Evolutionary conservation across 257 asterid species (phyloP), one percentile per base, ranked within the genome.

Genomic region (Gentiana macrophylla): DNA sequence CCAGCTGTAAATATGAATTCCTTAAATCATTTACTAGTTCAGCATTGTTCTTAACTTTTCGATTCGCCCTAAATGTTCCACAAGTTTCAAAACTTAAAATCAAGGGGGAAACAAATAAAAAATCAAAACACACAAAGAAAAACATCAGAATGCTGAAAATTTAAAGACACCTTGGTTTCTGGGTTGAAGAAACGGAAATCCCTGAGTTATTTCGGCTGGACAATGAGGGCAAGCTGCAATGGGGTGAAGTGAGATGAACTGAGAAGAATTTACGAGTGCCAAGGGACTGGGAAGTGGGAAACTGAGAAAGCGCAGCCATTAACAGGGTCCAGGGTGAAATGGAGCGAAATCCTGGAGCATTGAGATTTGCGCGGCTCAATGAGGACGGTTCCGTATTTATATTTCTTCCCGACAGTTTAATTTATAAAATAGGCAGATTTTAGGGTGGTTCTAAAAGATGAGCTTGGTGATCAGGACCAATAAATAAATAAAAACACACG

Each of bases 1-100:
- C 96, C 96, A 69, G 71, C 86, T 32, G 62, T 9, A 38, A 86
- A 76, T 43, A 91, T 75, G 68, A 87, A 85, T 1, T 78, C 84
- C 71, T 76, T 49, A 91, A 72, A 37, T 91, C 95, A 50, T 52
- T 70, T 77, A 74, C 61, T 48, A 91, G 92, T 32, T 87, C 94
- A 4, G 61, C 88, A 64, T 81, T 75, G 78, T 86, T 85, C 73
- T 77, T 91, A 64, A 53, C 71, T 65, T 70, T 81, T 73, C 74
- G 70, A 51, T 74, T 71, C 57, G 49, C 72, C 68, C 96, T 80
- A 72, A 58, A 64, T 50, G 48, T 61, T 56, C 61, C 53, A 44
- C 57, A 60, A 50, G 50, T 9, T 41, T 43, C 52, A 37, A 59
- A n/a, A 57, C 38, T 12, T 24, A n/a, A 35, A 12, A 24, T 4